Conservation (phyloP, 2,329 filamentous ascomycete species). For the Trichoderma brevicompactum region DNA sequence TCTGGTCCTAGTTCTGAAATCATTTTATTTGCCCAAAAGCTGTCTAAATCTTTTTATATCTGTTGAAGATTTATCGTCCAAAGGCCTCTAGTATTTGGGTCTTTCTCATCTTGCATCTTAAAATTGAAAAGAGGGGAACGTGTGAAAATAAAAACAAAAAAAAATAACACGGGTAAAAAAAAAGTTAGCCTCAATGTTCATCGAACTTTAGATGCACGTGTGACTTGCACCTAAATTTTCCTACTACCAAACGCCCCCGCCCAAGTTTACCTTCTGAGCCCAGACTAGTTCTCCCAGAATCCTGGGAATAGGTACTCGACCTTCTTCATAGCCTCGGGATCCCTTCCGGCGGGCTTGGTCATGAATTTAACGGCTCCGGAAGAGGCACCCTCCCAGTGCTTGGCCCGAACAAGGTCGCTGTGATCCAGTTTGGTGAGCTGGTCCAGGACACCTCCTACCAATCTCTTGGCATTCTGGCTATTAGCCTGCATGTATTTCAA, state of each 20-base stretch:
- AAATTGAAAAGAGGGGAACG: not conserved
- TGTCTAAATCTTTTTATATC: slow-evolving; percentile 2
- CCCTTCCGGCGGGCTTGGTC: slow-evolving; percentile 77
- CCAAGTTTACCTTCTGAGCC: not conserved
- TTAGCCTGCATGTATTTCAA: slow-evolving; percentile 97
- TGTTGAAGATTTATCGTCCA: slow-evolving; percentile 26
- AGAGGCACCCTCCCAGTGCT: slow-evolving; percentile 76
- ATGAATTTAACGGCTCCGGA: slow-evolving; percentile 80
- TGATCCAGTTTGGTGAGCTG: slow-evolving; percentile 80
- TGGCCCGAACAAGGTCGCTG: slow-evolving; percentile 73
- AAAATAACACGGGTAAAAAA: not conserved
- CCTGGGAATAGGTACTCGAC: slow-evolving; percentile 87
- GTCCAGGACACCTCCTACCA: slow-evolving; percentile 86
- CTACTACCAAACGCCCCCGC: slow-evolving; percentile 6
- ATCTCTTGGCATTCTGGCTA: slow-evolving; percentile 79
- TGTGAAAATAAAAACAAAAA: not conserved
- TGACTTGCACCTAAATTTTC: not conserved
- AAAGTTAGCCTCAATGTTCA: not conserved
- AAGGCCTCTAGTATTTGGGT: not conserved
- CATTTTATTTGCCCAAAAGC: not conserved
- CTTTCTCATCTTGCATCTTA: not conserved
- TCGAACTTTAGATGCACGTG: not conserved
- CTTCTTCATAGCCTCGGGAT: slow-evolving; percentile 75
- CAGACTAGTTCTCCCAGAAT: slow-evolving; percentile 59
- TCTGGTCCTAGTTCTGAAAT: not conserved